phyloP scores from a whole-genome alignment of 139 green algal genomes.

The Coelastrella sp. region DNA sequence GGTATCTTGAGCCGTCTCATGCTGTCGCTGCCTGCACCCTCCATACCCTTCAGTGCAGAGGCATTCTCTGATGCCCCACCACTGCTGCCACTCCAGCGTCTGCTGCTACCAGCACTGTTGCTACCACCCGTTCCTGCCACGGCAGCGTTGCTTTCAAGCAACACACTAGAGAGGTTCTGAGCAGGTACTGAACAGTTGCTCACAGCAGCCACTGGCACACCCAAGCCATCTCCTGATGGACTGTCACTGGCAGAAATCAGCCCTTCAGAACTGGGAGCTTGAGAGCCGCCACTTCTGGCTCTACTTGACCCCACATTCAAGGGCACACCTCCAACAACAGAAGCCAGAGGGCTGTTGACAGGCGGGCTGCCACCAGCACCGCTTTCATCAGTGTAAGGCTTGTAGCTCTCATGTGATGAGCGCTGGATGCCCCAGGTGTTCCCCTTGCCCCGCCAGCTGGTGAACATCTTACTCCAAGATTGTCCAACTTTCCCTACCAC shows the following conservation, averaged over 20 bases:
- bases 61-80: neutral
- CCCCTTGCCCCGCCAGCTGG: neutral
- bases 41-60: neutral
- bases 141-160: neutral
- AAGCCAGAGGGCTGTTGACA: slow-evolving; percentile 11
- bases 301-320: neutral
- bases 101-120: slow-evolving; percentile 5
- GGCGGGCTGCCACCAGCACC: slow-evolving; percentile 1
- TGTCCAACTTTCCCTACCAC: neutral
- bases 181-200: neutral
- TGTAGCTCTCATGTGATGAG: slow-evolving; percentile 33
- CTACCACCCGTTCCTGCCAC: neutral
- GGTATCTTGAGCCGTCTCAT: neutral
- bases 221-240: neutral
- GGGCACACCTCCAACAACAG: neutral
- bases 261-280: neutral
- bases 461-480: slow-evolving; percentile 21
- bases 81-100: slow-evolving; percentile 28
- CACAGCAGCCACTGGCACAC: neutral
- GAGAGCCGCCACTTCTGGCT: neutral
- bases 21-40: neutral
- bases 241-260: neutral
- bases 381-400: slow-evolving; percentile 10
- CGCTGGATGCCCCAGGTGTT: neutral
- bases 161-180: neutral